Conservation (phyloP, 2,329 filamentous ascomycete genomes). For the Alternaria sp. region DNA sequence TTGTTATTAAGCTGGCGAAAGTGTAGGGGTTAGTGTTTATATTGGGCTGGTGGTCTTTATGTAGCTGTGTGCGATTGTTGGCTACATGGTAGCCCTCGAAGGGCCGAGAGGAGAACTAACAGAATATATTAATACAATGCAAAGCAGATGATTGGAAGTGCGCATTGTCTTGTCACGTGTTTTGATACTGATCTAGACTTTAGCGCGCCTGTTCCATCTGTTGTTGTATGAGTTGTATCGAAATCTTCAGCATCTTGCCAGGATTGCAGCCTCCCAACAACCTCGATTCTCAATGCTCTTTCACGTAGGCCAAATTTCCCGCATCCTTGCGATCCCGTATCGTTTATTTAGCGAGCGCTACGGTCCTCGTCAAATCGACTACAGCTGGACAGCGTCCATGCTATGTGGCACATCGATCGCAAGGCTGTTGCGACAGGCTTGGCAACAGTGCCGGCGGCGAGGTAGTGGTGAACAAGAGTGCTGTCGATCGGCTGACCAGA, state of each 20-base stretch:
- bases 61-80: background rate
- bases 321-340: background rate
- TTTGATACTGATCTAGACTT: no score
- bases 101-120: no score
- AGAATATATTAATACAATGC: no score
- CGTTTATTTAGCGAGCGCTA: background rate
- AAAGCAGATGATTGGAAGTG: no score
- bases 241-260: background rate
- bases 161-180: background rate
- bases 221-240: background rate
- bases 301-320: background rate
- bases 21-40: background rate
- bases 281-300: background rate
- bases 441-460: background rate
- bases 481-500: background rate
- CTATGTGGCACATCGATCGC: background rate
- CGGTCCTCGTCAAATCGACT: background rate
- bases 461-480: background rate
- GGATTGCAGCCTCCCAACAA: background rate
- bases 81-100: background rate
- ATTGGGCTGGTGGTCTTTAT: accelerated
- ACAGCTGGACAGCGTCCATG: background rate
- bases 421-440: background rate
- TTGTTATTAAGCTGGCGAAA: background rate
- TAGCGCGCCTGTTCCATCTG: no score